Evolutionary conservation across 768 basidiomycete species (phyloP), one percentile per base, ranked within the genome.

Genomic region (Trametes cubensis): DNA sequence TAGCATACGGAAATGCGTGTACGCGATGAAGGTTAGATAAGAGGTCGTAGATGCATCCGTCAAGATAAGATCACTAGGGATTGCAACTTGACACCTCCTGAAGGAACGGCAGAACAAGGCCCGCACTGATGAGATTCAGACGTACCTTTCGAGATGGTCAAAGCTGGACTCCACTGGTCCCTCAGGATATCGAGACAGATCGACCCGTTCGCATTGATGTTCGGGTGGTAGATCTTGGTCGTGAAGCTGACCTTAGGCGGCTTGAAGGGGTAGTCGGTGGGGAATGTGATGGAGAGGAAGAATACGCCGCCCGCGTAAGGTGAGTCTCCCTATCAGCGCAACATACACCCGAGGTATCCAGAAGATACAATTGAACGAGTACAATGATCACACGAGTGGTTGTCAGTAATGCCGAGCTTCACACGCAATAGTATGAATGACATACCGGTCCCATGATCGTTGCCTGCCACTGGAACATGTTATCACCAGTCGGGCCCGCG

Each of bases 231-330:
- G 71, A 98, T 98, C 91, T 97, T 98, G 73, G 97, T 98, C 68
- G 94, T 96, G 78, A 99, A 99, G 81, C 90, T 90, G 79, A 99
- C 94, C 85, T 99, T 99, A 78, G 97, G 97, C 45, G 97, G 97
- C 80, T 98, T 98, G 89, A 98, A 98, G 25, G 97, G 97, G 81
- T 99, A 99, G 77, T 99, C 96, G 77, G 91, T 93, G 49, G 94
- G 93, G 84, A 95, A 95, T 46, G 83, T 86, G 75, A 96, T 95
- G 51, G 89, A 88, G 49, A 95, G 87, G 90, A 98, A 98, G 83
- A 99, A 99, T 58, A 99, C 97, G 75, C 97, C 97, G 71, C 97
- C 97, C 34, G 96, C 88, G 74, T 99, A 99, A 28, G 97, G 97
- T 70, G 95, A 97, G 75, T 99, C 96, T 71, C 91, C 88, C 95